These are phyloP conservation scores for Wickerhamiella kurtzmanii DNA, from an alignment of 805 yeast species.

Conservation along the genomic window DNA sequence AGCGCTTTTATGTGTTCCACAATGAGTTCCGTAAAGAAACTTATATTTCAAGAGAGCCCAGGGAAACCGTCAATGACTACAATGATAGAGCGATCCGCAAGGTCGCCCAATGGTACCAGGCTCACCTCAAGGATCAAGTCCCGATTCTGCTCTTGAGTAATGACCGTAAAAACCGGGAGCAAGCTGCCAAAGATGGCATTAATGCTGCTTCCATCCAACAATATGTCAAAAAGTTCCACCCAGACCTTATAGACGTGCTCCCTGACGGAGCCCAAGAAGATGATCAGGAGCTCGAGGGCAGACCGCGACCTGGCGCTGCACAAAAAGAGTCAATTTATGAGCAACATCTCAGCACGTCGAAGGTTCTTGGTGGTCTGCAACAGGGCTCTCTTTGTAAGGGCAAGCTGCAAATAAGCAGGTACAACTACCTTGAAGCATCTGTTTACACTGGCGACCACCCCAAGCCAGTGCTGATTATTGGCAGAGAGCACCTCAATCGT, in stretches of 20 bases:
- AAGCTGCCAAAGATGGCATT: conserved; percentile 43
- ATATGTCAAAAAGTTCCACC: conserved; percentile 52
- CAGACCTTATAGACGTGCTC: conserved; percentile 49
- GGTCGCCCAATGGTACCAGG: conserved; percentile 55
- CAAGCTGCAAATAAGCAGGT: conserved; percentile 60
- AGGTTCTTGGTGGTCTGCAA: conserved; percentile 81
- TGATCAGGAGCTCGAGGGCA: not conserved
- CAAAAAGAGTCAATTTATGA: conserved; percentile 49
- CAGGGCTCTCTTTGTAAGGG: conserved; percentile 86
- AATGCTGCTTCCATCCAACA: conserved; percentile 45
- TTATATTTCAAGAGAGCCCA: conserved; percentile 43
- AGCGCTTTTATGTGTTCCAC: conserved; percentile 81
- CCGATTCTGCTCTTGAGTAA: conserved; percentile 44
- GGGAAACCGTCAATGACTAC: conserved; percentile 74
- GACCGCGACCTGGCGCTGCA: conserved; percentile 15
- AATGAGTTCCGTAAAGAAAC: conserved; percentile 77
- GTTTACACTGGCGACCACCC: conserved; percentile 59
- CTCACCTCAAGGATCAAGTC: conserved; percentile 39
- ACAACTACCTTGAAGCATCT: conserved; percentile 79
- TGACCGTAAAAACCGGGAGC: conserved; percentile 51
- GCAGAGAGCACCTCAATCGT: conserved; percentile 75
- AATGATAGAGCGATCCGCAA: conserved; percentile 83
- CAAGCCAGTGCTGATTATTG: conserved; percentile 69
- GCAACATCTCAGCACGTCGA: conserved; percentile 64
- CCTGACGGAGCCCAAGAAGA: conserved; percentile 22